These are phyloP conservation scores for Podospora fimiseda DNA, from an alignment of 495 filamentous ascomycete species.

Conservation along the genomic window DNA sequence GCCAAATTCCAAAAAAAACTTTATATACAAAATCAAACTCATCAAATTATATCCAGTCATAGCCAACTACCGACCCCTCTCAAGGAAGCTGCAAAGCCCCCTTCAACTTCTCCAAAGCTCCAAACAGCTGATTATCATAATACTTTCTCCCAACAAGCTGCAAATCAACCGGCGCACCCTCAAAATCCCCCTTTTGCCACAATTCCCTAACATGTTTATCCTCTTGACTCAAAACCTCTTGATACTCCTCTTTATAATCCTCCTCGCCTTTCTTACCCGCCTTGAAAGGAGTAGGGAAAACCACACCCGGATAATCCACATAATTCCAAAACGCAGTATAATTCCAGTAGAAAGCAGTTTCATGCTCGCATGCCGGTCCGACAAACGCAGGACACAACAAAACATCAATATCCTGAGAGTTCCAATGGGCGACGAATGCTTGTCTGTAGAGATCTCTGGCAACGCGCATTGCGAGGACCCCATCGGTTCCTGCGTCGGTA, in stretches of 20 bases:
- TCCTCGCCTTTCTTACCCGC: slow-evolving; percentile 5
- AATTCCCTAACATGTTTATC: slow-evolving; percentile 9
- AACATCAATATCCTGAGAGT: slow-evolving; percentile 51
- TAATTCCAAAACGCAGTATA: slow-evolving; percentile 55
- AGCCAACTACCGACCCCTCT: too few relatives aligned
- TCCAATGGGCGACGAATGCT: slow-evolving; percentile 52
- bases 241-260: slow-evolving; percentile 3
- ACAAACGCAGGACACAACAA: slow-evolving; percentile 61
- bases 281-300: slow-evolving; percentile 5
- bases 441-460: slow-evolving; percentile 37
- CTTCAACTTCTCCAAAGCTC: slow-evolving; percentile 8
- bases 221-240: slow-evolving; percentile 4
- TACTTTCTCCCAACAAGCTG: slow-evolving; percentile 14
- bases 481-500: slow-evolving; percentile 44
- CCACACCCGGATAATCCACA: slow-evolving; percentile 4
- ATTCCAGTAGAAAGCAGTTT: slow-evolving; percentile 59
- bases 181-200: slow-evolving; percentile 16
- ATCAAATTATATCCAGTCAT: too few relatives aligned
- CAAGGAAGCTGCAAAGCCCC: slow-evolving; percentile 4
- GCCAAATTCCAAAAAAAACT: neutral
- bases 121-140: slow-evolving; percentile 15
- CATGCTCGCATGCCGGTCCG: slow-evolving; percentile 53
- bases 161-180: slow-evolving; percentile 12
- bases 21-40: neutral
- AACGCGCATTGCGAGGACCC: slow-evolving; percentile 48